Conservation (phyloP, 2,329 filamentous ascomycete species). For the Epichloe gansuensis region DNA sequence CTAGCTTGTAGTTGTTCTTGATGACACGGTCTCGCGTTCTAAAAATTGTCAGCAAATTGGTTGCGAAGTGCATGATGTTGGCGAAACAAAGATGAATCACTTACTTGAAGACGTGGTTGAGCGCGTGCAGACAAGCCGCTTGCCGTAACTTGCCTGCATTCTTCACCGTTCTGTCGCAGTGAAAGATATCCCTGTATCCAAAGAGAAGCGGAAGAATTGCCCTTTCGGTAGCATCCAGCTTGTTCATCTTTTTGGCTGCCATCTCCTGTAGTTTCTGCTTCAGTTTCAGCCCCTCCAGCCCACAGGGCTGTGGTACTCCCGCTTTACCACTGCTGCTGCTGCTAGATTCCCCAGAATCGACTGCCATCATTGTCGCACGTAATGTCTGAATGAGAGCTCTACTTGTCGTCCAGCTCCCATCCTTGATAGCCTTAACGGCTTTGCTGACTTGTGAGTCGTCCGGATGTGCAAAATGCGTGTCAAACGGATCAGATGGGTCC, state of each 20-base stretch:
- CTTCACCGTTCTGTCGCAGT: conserved; percentile 54
- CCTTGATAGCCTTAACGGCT: conserved; percentile 37
- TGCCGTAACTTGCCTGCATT: conserved; percentile 60
- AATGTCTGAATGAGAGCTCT: conserved; percentile 33
- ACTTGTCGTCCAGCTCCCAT: conserved; percentile 37
- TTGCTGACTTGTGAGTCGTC: conserved; percentile 46
- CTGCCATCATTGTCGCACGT: conserved; percentile 34
- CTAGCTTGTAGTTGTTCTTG: conserved; percentile 76
- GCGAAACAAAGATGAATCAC: conserved; percentile 11
- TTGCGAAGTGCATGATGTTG: too few species aligned
- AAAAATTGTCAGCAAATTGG: neutral
- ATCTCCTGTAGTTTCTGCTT: conserved; percentile 43
- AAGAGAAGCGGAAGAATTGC: conserved; percentile 61
- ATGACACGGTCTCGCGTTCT: conserved; percentile 79
- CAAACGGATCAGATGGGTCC: conserved; percentile 58
- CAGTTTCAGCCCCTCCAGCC: conserved; percentile 56
- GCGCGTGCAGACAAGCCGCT: conserved; percentile 64
- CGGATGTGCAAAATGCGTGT: conserved; percentile 61
- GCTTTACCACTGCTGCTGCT: conserved; percentile 9
- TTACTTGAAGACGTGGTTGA: conserved; percentile 86
- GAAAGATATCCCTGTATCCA: conserved; percentile 69
- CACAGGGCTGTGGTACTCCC: conserved; percentile 19
- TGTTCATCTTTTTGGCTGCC: conserved; percentile 38
- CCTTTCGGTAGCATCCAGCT: conserved; percentile 50
- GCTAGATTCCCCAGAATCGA: conserved; percentile 22